These are phyloP conservation scores for Chimonanthus salicifolius DNA, from an alignment of 164 flowering plant species.

Conservation along the genomic window DNA sequence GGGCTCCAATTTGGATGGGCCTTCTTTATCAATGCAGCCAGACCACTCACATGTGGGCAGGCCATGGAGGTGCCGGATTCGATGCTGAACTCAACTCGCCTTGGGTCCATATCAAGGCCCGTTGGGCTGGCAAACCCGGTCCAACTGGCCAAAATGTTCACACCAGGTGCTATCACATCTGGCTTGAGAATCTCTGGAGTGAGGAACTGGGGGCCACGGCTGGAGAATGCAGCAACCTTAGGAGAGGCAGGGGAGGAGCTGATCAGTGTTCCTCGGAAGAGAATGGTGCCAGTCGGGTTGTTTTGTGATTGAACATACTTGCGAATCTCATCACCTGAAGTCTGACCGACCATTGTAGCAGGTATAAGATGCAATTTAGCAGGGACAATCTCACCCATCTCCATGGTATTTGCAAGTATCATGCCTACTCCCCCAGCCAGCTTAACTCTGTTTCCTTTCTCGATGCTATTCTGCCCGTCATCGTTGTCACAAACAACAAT, in stretches of 20 bases:
- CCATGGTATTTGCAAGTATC: slow-evolving; percentile 70
- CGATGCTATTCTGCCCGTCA: slow-evolving; percentile 74
- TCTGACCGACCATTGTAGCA: slow-evolving; percentile 68
- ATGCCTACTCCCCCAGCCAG: slow-evolving; percentile 75
- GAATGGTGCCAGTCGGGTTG: slow-evolving; percentile 59
- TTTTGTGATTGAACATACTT: slow-evolving; percentile 31
- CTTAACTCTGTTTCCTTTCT: slow-evolving; percentile 72
- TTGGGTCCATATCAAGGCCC: slow-evolving; percentile 61
- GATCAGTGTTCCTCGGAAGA: slow-evolving; percentile 63
- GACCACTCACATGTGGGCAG: slow-evolving; percentile 89
- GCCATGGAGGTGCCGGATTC: slow-evolving; percentile 96
- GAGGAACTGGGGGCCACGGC: slow-evolving; percentile 75
- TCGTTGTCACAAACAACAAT: slow-evolving; percentile 87
- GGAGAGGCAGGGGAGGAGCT: slow-evolving; percentile 68
- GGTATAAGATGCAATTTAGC: slow-evolving; percentile 81
- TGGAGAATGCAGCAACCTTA: slow-evolving; percentile 74
- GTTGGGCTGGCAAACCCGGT: slow-evolving; percentile 65
- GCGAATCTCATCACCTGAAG: slow-evolving; percentile 47
- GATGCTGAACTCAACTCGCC: slow-evolving; percentile 78
- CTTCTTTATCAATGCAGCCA: slow-evolving; percentile 76
- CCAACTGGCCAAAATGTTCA: slow-evolving; percentile 89
- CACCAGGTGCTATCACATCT: slow-evolving; percentile 92
- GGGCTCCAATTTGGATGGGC: slow-evolving; percentile 73
- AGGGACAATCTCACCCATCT: slow-evolving; percentile 65
- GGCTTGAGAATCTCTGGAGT: slow-evolving; percentile 89